Evolutionary conservation across 164 flowering plant genomes (phyloP), one percentile per base, ranked within the genome.

Genomic region (Aristolochia contorta): DNA sequence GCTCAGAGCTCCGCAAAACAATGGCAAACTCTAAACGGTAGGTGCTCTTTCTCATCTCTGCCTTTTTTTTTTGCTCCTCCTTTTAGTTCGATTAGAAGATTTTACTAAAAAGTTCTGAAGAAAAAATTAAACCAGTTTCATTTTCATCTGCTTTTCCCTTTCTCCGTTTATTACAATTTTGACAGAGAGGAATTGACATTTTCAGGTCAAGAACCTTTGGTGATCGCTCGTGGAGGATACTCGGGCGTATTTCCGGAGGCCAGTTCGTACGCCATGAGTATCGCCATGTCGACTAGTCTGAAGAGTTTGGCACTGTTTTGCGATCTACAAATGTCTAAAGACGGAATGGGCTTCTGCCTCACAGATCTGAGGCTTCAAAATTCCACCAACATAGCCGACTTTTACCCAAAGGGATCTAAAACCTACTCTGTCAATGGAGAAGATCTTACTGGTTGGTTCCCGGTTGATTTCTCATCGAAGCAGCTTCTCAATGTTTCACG

Each of bases 161-260:
- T n/a, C n/a, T n/a, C n/a, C n/a, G n/a, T n/a, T n/a, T n/a, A n/a
- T n/a, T n/a, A n/a, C n/a, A n/a, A n/a, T n/a, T 20, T 3, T 3
- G 1, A 6, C 9, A 52, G 12, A 19, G 2, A 6, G 10, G 3
- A 8, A 14, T 4, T 1, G 3, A 22, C 32, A 8, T 23, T 49
- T 71, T 56, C 82, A 88, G 97, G 97, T 19, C 54, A 58, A 16
- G 60, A 61, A 48, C 98, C 98, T 0, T 12, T 72, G 0, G 81
- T 83, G 1, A 71, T 89, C 54, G 96, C 98, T 0, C 69, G 82
- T 0, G 96, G 93, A 6, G 98, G 98, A 55, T 84, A 77, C 61
- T 85, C 96, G 0, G 98, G 98, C 19, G 59, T 87, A 12, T 84
- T 83, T 57, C 96, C 98, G 0, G 92, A 84, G 14, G 78, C 91